These are phyloP conservation scores for Penicillium sp. DNA, from an alignment of 2,329 filamentous ascomycete species.

Conservation along the genomic window DNA sequence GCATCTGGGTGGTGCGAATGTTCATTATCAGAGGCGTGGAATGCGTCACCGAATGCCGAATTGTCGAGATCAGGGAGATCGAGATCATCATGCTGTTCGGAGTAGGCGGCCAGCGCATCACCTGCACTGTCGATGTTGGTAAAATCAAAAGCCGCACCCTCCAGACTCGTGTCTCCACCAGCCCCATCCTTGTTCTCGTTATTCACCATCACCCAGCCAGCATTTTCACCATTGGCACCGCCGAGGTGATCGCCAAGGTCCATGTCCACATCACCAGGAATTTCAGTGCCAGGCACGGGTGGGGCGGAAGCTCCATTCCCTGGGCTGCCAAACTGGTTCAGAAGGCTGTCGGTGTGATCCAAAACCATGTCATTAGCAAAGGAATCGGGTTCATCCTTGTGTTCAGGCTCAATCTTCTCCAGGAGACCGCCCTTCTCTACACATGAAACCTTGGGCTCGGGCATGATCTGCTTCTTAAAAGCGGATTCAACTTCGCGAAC, in stretches of 20 bases:
- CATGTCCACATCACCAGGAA: constrained; percentile 41
- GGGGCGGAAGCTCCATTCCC: constrained; percentile 12
- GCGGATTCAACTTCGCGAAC: constrained; percentile 71
- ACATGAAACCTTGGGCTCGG: constrained; percentile 66
- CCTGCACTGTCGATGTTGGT: constrained; percentile 65
- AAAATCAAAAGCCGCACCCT: constrained; percentile 45
- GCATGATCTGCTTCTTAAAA: constrained; percentile 66
- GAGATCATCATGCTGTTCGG: constrained; percentile 56
- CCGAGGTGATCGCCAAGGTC: constrained; percentile 55
- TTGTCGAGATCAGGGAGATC: constrained; percentile 69
- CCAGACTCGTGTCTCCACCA: constrained; percentile 34
- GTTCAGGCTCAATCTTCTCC: constrained; percentile 50
- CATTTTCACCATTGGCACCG: constrained; percentile 50
- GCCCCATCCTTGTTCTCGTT: constrained; percentile 54
- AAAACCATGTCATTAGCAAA: constrained; percentile 36
- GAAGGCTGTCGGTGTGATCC: constrained; percentile 33
- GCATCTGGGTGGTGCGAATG: constrained; percentile 41
- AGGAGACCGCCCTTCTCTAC: constrained; percentile 77
- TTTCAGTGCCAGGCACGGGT: constrained; percentile 45
- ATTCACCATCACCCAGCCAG: constrained; percentile 75
- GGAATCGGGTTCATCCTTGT: constrained; percentile 34
- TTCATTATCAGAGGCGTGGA: constrained; percentile 61
- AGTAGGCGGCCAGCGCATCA: constrained; percentile 69
- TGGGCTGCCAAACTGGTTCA: constrained; percentile 38
- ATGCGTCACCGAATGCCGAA: constrained; percentile 80